These are phyloP conservation scores for Lindgomyces ingoldianus DNA, from an alignment of 495 filamentous ascomycete genomes.

Conservation along the genomic window DNA sequence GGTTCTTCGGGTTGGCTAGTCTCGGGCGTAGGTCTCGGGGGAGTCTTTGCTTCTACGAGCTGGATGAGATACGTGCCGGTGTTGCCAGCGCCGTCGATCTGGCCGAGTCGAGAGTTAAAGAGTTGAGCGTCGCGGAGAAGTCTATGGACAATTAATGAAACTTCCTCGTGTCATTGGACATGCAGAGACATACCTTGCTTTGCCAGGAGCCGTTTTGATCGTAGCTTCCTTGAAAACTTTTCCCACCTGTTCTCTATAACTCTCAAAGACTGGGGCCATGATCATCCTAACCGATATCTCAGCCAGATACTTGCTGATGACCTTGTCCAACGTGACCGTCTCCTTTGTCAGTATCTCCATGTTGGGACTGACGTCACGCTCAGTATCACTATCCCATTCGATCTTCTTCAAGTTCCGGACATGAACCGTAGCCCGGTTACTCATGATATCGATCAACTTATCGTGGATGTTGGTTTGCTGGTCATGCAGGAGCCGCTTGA, in stretches of 20 bases:
- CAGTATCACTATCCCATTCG: constrained; percentile 64
- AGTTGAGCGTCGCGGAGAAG: constrained; percentile 78
- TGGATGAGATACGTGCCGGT: constrained; percentile 66
- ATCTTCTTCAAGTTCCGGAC: constrained; percentile 74
- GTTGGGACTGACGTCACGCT: constrained; percentile 61
- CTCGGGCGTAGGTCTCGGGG: neutral
- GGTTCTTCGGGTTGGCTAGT: neutral
- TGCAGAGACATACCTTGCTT: constrained; percentile 63
- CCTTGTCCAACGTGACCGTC: constrained; percentile 82
- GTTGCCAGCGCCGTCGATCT: constrained; percentile 77
- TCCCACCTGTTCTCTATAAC: constrained; percentile 81
- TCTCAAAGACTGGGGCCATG: constrained; percentile 85
- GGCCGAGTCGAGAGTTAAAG: constrained; percentile 71
- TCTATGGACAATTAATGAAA: constrained; percentile 49
- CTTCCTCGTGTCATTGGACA: neutral
- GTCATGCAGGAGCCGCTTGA: constrained; percentile 83
- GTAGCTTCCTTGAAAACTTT: constrained; percentile 69
- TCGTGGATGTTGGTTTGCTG: constrained; percentile 92
- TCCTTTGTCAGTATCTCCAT: constrained; percentile 93
- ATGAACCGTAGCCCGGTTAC: constrained; percentile 68
- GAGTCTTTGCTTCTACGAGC: constrained; percentile 63
- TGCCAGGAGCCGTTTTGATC: constrained; percentile 66
- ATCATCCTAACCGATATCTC: constrained; percentile 79
- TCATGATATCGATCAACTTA: constrained; percentile 96
- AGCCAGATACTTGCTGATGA: constrained; percentile 80